These are phyloP conservation scores for Macrolepiota dolichaula DNA, from an alignment of 768 basidiomycete genomes.

Conservation along the genomic window DNA sequence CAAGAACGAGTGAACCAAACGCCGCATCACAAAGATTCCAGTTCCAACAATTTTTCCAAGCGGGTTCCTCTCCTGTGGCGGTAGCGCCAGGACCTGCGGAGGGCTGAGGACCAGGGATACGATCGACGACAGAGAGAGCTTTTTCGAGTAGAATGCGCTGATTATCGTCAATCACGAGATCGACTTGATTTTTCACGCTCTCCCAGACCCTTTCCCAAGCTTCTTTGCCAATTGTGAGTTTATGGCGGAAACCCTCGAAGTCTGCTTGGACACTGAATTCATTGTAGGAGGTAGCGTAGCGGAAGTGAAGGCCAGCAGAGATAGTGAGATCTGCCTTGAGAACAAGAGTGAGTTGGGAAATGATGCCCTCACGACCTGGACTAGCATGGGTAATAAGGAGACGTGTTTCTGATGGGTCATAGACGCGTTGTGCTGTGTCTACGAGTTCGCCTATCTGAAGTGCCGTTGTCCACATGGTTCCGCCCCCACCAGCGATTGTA, in stretches of 20 bases:
- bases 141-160: conserved; percentile 89
- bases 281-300: conserved; percentile 94
- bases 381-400: conserved; percentile 90
- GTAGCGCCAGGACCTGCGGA: conserved; percentile 44
- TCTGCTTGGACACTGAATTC: conserved; percentile 93
- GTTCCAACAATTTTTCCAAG: conserved; percentile 99
- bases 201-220: conserved; percentile 93
- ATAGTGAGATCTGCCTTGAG: conserved; percentile 94
- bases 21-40: conserved; percentile 98
- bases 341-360: conserved; percentile 85
- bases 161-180: conserved; percentile 85
- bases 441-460: conserved; percentile 97
- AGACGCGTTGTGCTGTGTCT: conserved; percentile 93
- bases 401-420: conserved; percentile 90
- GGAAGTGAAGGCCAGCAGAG: conserved; percentile 95
- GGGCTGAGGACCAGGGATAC: conserved; percentile 60
- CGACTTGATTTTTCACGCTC: conserved; percentile 86
- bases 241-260: conserved; percentile 83
- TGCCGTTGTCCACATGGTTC: conserved; percentile 98
- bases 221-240: conserved; percentile 75
- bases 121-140: conserved; percentile 79
- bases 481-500: conserved; percentile 97
- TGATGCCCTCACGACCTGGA: conserved; percentile 89
- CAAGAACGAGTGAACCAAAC: conserved; percentile 83
- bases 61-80: conserved; percentile 74